Evolutionary conservation across 768 basidiomycete genomes (phyloP), one percentile per base, ranked within the genome.

Genomic region (Xerocomus brunneocitrinus): DNA sequence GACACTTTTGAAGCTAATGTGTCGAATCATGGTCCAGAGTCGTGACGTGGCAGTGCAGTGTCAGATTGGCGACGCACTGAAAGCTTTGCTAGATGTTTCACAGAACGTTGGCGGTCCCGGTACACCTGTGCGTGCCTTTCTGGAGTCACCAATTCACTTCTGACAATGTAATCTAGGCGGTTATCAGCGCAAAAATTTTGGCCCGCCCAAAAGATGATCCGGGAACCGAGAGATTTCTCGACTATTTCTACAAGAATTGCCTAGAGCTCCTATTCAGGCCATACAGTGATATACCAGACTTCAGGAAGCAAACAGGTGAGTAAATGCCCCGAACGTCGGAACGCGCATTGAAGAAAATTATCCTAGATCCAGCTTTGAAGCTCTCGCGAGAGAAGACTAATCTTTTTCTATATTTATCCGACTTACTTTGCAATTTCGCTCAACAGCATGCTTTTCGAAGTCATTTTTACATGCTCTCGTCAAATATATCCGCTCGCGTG

Each of bases 211-310:
- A 89, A 68, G 94, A 95, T 58, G 90, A 92, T 49, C 87, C 89
- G 6, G 80, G 83, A 34, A 87, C 86, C 1, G 97, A 98, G 68
- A 81, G 84, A 52, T 99, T 94, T 75, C 76, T 95, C 64, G 88
- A 94, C 36, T 91, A 92, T 67, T 95, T 98, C 70, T 98, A 98
- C 74, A 91, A 92, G 69, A 76, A 81, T 42, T 91, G 87, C 65
- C 74, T 87, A 55, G 72, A 79, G n/a, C 77, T 78, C n/a, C 73
- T 99, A 47, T 87, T 92, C 73, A 83, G 81, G 65, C 95, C 97
- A 5, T 73, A 97, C 40, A 67, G 73, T 61, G 74, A 91, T 51
- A 73, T 97, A 25, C 82, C 89, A 3, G 89, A 91, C 59, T 86
- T 76, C 70, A 80, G 77, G 63, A 72, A 74, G 35, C 63, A 74